phyloP scores from a whole-genome alignment of 805 yeast genomes.

The Candida berthetii region DNA sequence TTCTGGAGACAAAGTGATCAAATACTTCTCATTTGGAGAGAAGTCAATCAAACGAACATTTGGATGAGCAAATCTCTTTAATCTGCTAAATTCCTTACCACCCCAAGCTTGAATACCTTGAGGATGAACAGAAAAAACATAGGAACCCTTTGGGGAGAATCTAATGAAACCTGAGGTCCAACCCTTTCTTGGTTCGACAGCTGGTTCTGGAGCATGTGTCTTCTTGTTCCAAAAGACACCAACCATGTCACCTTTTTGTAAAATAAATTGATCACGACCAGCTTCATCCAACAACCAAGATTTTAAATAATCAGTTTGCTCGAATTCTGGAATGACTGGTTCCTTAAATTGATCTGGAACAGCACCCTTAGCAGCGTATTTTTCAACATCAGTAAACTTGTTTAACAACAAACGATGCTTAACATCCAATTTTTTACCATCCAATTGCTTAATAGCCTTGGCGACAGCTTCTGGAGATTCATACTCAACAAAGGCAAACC shows the following conservation, averaged over 20 bases:
- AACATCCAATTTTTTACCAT: constrained; percentile 88
- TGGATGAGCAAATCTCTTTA: constrained; percentile 79
- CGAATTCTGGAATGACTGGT: constrained; percentile 68
- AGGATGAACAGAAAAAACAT: constrained; percentile 79
- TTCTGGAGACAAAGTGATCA: constrained; percentile 85
- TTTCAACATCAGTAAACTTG: constrained; percentile 76
- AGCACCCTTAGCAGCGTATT: constrained; percentile 60
- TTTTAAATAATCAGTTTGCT: constrained; percentile 73
- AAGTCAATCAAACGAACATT: constrained; percentile 86
- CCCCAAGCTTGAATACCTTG: constrained; percentile 98
- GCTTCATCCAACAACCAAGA: constrained; percentile 87
- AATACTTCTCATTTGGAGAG: constrained; percentile 85
- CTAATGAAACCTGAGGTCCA: constrained; percentile 87
- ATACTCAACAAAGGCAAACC: constrained; percentile 82
- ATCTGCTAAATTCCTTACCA: constrained; percentile 68
- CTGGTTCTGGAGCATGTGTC: constrained; percentile 66
- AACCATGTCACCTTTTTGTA: constrained; percentile 75
- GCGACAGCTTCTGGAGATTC: constrained; percentile 60
- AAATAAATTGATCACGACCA: constrained; percentile 85
- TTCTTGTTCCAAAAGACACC: constrained; percentile 85
- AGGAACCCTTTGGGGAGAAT: constrained; percentile 93
- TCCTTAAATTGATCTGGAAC: constrained; percentile 57
- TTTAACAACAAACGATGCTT: constrained; percentile 87
- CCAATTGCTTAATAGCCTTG: constrained; percentile 71
- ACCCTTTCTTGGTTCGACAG: constrained; percentile 69